Base-by-base conservation (phyloP, 2,329 filamentous ascomycete species). In the Colletotrichum sp. region DNA sequence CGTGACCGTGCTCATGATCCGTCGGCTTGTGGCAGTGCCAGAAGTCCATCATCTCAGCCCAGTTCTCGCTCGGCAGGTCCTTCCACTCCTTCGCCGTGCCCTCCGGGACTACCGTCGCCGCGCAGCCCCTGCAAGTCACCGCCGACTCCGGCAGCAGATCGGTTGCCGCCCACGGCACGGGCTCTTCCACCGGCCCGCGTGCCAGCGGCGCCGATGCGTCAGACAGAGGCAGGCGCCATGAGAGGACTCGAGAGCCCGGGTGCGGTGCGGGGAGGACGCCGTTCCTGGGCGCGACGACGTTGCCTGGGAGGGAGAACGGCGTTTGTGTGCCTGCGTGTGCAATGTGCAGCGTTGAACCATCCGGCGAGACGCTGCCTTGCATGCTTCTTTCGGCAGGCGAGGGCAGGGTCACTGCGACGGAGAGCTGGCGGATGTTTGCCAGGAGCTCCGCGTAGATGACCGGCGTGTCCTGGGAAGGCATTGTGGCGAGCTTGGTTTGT, bases 21-120 rank as follows among this genome's bases (percentile, higher is more conserved):
- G 93, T 89, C 52, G 98, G 97, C 84, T 99, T 99, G 84, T 99
- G 97, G 81, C 97, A 99, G 84, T 99, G 98, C 97, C 97, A 99
- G 80, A 99, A 98, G 84, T 99, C 98, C 97, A 99, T 99, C 96
- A 99, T 98, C 86, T 99, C 97, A 1, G 97, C 98, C 97, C 97
- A 99, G 81, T 98, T 96, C 80, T 98, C 96, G 81, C 96, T 98
- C 0, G 97, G 97, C 22, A 99, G 87, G 81, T 99, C 96, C 85
- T 96, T 98, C 96, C 97, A 99, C 48, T 86, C 84, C 52, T 84
- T 85, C 9, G 92, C 86, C 5, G 68, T 79, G 9, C 82, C 85
- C 5, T 80, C 71, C 1, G 80, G 55, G 15, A 92, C 84, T 22
- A 92, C 75, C 3, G 69, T 75, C 18, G 81, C 75, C 60, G 78